phyloP scores from a whole-genome alignment of 192 early-diverging fungal species.

The Gamsiella multidivaricata region DNA sequence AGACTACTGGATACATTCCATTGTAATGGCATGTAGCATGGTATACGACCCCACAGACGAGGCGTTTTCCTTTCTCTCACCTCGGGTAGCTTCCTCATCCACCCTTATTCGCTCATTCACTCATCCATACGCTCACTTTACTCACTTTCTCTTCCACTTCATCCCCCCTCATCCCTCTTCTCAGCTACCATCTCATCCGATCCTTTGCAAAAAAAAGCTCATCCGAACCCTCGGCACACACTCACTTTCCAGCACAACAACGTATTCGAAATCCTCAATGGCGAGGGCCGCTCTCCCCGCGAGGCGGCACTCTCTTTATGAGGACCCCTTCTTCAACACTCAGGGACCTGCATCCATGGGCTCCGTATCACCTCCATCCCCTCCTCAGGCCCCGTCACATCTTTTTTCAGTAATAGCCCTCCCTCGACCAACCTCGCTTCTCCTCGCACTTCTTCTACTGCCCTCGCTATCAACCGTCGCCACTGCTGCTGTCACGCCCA shows the following conservation, averaged over 20 bases:
- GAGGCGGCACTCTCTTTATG: constrained; percentile 2
- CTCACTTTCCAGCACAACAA: no score
- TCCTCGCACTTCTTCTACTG: constrained; percentile 1
- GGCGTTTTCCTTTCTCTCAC: not conserved
- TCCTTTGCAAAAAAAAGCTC: no score
- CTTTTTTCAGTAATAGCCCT: not conserved
- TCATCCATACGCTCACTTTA: no score
- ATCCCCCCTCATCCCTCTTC: not conserved
- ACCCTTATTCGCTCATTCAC: not conserved
- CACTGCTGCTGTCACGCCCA: constrained; percentile 10
- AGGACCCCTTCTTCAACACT: constrained; percentile 5
- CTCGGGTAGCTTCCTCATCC: not conserved
- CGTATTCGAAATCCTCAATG: not conserved
- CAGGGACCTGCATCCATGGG: not conserved
- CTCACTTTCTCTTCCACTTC: not conserved
- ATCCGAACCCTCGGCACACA: no score
- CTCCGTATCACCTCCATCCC: not conserved
- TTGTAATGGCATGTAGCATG: no score
- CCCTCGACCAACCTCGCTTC: not conserved
- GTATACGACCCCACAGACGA: not conserved
- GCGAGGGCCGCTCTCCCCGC: constrained; percentile 15
- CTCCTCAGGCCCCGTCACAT: not conserved
- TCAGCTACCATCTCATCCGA: not conserved
- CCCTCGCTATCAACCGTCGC: not conserved
- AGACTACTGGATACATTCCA: not conserved